These are phyloP conservation scores for Flaveria floridana DNA, from an alignment of 140 eudicot genomes.

Conservation along the genomic window DNA sequence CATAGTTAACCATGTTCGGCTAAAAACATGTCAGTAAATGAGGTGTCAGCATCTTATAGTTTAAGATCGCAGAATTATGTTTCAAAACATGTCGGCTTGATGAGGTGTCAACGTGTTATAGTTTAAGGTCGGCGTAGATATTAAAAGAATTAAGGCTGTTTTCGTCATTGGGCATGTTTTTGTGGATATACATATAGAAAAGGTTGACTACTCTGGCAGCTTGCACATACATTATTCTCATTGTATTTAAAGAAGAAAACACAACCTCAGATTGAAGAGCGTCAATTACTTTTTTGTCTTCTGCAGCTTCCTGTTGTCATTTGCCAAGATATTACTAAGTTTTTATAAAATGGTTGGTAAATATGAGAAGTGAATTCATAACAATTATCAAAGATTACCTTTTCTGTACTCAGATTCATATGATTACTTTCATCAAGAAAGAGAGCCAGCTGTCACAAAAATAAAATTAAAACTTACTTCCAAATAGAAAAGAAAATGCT, in stretches of 20 bases:
- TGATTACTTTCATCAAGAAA: conserved; percentile 48
- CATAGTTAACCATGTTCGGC: not conserved
- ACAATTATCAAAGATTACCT: conserved; percentile 37
- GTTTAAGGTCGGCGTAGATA: not conserved
- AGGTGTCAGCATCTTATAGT: not conserved
- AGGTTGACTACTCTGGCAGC: not conserved
- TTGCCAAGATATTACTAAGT: conserved; percentile 17
- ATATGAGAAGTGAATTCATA: conserved; percentile 20
- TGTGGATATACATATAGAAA: not conserved
- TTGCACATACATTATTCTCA: not conserved
- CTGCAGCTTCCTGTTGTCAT: conserved; percentile 47
- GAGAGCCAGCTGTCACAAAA: conserved; percentile 47
- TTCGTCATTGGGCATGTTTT: conserved; percentile 7
- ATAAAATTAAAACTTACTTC: not conserved
- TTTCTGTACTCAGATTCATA: conserved; percentile 34
- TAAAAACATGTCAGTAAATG: not conserved
- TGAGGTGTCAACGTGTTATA: not conserved
- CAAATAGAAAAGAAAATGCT: conserved; percentile 1
- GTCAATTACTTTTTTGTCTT: conserved; percentile 36
- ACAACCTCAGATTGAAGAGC: conserved; percentile 61
- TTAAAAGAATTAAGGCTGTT: not conserved
- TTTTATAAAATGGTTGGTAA: not conserved
- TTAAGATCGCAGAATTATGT: not conserved
- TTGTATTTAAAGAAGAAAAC: not conserved
- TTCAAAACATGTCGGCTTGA: not conserved